A percentile compares a stretch with the other conserved stretches of the same genome.
These are phyloP conservation scores for Cutaneotrichosporon sp. DNA, from an alignment of 1,284 basidiomycete species.

Conservation along the genomic window DNA sequence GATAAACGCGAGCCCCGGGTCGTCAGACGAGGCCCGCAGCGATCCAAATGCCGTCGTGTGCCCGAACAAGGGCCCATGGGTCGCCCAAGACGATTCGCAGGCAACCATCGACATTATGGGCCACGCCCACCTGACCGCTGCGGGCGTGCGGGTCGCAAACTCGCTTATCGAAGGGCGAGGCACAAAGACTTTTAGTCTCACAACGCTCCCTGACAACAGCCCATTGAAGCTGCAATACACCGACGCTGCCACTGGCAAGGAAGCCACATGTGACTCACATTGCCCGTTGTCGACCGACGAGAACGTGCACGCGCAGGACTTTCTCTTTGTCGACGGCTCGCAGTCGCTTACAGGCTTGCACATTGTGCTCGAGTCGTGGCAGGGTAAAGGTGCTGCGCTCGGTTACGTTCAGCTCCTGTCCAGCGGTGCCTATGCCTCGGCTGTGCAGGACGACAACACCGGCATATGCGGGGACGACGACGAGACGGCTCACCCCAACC, in stretches of 20 bases:
- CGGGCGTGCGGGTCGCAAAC: conserved; percentile 82
- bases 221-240: conserved; percentile 70
- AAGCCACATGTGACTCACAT: conserved; percentile 61
- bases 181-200: conserved; percentile 76
- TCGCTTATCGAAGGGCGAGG: conserved; percentile 74
- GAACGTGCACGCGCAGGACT: conserved; percentile 58
- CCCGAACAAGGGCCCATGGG: conserved; percentile 70
- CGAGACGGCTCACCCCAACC: neutral
- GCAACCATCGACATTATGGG: conserved; percentile 70
- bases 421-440: conserved; percentile 55
- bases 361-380: conserved; percentile 70
- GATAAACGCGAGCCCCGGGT: conserved; percentile 66
- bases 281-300: conserved; percentile 73
- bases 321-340: conserved; percentile 67
- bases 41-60: conserved; percentile 75
- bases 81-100: conserved; percentile 64
- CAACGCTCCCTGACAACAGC: conserved; percentile 80
- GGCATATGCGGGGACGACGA: conserved; percentile 23
- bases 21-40: conserved; percentile 59
- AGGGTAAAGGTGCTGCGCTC: conserved; percentile 71
- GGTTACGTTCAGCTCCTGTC: conserved; percentile 86
- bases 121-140: conserved; percentile 57
- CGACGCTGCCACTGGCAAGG: conserved; percentile 68
- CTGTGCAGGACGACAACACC: conserved; percentile 50
- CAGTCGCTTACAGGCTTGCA: conserved; percentile 58